Base-by-base conservation (phyloP, 345 rosid species). In the Nasturtium officinale region DNA sequence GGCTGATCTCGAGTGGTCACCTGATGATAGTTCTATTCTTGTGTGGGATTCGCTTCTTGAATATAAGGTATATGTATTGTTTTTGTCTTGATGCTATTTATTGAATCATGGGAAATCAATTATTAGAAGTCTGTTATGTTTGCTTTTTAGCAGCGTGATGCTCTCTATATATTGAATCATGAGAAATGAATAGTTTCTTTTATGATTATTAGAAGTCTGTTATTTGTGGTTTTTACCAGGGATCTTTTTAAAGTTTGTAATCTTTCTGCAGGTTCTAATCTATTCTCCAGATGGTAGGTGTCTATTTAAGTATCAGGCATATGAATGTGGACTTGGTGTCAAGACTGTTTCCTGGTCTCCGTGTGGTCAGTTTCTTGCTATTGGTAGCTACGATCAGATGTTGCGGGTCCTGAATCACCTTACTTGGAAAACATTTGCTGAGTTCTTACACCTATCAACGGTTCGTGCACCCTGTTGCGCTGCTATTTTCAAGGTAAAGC, bases 281-380 rank as follows among this genome's bases (percentile, higher is more conserved):
- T 88, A 95, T 82, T 91, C 99, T 26, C 98, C 98, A 28, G 99
- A 95, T 78, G 98, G 99, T 55, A 87, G 96, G 79, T 91, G 96
- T 80, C 83, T 95, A 26, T 87, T 81, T 62, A 95, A 91, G 86
- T 90, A 95, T 53, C 99, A 90, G 79, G 96, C 99, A 37, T 95
- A 91, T 75, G 98, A 95, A 69, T 87, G 99, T 79, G 99, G 99
- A 30, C 83, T 95, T 58, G 98, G 99, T 70, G 98, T 95, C 37
- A 95, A 95, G 64, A 84, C 83, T 62, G 87, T 95, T 73, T 88
- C 92, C 20, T 95, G 99, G 96, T 95, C 98, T 70, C 96, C 99
- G 11, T 95, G 94, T 78, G 98, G 98, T 52, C 98, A 90, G 79
- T 95, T 84, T 90, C 85, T 91, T 77, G 99, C 98, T 0, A 84